Base-by-base conservation (phyloP, 768 basidiomycete genomes). In the Lactarius sp. region DNA sequence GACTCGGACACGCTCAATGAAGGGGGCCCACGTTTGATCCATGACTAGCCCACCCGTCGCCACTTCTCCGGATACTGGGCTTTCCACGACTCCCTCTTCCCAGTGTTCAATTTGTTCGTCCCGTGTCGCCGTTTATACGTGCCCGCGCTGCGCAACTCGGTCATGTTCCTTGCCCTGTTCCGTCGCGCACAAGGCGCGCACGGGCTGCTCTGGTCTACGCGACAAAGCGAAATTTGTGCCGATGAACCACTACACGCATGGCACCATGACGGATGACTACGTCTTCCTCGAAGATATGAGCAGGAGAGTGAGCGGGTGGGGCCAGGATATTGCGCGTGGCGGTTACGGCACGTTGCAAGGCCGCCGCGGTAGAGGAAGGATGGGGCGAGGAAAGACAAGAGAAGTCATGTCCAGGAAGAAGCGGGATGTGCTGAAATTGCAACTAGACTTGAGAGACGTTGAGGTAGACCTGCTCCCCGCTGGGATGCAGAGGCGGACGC, bases 181-280 rank as follows among this genome's bases (percentile, higher is more conserved):
- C 8, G 75, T 74, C 7, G 69, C 75, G n/a, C 92, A 94, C 77
- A 94, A 93, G 72, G 67, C 77, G 12, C 65, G 73, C 16, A 79
- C 77, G 16, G 79, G 79, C 14, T 94, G 92, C 71, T 81, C 83
- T 0, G 92, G 92, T 12, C 77, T 83, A 64, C 86, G 92, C 59
- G 80, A 94, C 76, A 87, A 86, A 70, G 84, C 78, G 0, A 81
- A 80, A 3, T 92, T 86, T 71, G 84, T 94, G 16, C 83, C 88
- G 13, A 87, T 94, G 85, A 93, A 91, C 69, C 71, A 84, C 68
- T 96, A 93, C 70, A 82, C 84, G 5, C 92, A 90, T 83, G 91
- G 92, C 9, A 81, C 83, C 33, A 87, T 96, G 86, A 89, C 93
- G 86, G 82, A 87, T 69, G 94, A 97, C 75, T 97, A 94, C 73